Percentiles rank a stretch among this genome's conserved stretches.
Evolutionary conservation across 257 asterid genomes (phyloP).

Genomic region (Agastache rugosa): DNA sequence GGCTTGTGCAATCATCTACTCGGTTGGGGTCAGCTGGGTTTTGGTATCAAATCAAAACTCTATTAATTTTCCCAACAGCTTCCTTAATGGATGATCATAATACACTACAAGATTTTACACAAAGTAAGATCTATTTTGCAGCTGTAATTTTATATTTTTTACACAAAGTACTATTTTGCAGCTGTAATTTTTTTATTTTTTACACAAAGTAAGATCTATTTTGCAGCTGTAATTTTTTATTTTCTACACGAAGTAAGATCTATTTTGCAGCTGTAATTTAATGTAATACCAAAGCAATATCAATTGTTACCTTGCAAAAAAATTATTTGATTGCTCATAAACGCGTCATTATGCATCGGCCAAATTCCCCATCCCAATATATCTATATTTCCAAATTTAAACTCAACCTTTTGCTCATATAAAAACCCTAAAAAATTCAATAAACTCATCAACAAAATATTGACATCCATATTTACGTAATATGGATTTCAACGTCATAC

Average conservation of each 20-base stretch:
- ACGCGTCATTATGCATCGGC: not conserved
- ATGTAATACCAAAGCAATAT: not conserved
- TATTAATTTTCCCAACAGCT: no score
- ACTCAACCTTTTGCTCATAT: not conserved
- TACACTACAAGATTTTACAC: no score
- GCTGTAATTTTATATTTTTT: no score
- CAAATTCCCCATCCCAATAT: no score
- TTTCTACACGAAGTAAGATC: no score
- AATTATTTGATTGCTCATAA: not conserved
- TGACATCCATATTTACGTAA: not conserved
- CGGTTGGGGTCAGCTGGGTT: no score
- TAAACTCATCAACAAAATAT: not conserved
- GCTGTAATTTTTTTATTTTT: no score
- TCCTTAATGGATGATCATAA: no score
- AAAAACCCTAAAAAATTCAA: slow-evolving; percentile 16
- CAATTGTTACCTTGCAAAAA: slow-evolving; percentile 8
- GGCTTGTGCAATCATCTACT: no score
- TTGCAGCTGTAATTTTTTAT: not conserved
- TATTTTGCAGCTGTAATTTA: not conserved
- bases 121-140: no score
- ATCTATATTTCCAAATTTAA: slow-evolving; percentile 26
- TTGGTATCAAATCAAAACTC: no score
- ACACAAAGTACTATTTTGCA: no score
- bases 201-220: not conserved
- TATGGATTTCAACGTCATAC: slow-evolving; percentile 43